These are phyloP conservation scores for Lodderomyces pseudojiufengensis DNA, from an alignment of 1,139 yeast species.

Conservation along the genomic window DNA sequence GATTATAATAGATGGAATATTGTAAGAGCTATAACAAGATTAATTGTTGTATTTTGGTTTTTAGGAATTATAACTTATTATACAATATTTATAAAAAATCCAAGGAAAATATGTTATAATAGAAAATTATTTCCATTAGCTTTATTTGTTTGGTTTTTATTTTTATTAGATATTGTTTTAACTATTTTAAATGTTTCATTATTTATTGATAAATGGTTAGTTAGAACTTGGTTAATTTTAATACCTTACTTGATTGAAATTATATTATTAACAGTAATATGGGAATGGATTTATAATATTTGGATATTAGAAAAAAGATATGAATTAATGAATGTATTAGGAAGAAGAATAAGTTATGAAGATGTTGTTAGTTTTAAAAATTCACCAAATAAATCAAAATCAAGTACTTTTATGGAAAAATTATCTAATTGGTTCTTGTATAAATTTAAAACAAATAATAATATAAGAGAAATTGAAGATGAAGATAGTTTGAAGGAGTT, in stretches of 20 bases:
- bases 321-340: slow-evolving; percentile 47
- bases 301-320: slow-evolving; percentile 37
- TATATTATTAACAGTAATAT: slow-evolving; percentile 37
- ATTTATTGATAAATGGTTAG: slow-evolving; percentile 29
- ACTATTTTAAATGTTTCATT: slow-evolving; percentile 25
- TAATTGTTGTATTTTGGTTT: slow-evolving; percentile 27
- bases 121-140: slow-evolving; percentile 40
- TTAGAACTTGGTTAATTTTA: slow-evolving; percentile 37
- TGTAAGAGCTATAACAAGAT: slow-evolving; percentile 20
- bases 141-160: slow-evolving; percentile 32
- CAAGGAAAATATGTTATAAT: slow-evolving; percentile 33
- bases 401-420: slow-evolving; percentile 1
- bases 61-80: slow-evolving; percentile 25
- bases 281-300: slow-evolving; percentile 54
- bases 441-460: not conserved
- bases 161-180: slow-evolving; percentile 28
- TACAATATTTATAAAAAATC: slow-evolving; percentile 27
- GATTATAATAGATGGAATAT: slow-evolving; percentile 21
- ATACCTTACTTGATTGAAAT: slow-evolving; percentile 37
- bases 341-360: slow-evolving; percentile 42
- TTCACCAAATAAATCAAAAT: slow-evolving; percentile 2
- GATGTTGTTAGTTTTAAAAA: slow-evolving; percentile 22
- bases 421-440: slow-evolving; percentile 6
- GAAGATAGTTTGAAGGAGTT: slow-evolving; percentile 10
- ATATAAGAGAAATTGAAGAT: slow-evolving; percentile 7